These are phyloP conservation scores for Hanseniaspora jakobsenii DNA, from an alignment of 805 yeast genomes.

Conservation along the genomic window DNA sequence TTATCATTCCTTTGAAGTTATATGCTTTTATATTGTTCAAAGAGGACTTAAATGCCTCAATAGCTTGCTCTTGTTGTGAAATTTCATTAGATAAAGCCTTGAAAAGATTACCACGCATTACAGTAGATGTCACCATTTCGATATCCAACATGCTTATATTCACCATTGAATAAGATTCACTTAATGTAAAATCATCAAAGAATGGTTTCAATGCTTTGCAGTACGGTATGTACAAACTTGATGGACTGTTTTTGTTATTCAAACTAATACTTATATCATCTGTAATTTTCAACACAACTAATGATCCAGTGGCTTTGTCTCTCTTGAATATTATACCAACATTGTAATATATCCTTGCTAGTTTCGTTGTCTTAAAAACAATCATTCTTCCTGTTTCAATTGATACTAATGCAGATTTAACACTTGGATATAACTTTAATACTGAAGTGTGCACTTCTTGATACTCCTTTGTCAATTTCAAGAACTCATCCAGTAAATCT, in stretches of 20 bases:
- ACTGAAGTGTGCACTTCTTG: conserved; percentile 36
- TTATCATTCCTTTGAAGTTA: conserved; percentile 22
- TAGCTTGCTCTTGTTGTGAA: neutral
- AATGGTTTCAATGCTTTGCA: neutral
- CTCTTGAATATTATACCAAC: conserved; percentile 43
- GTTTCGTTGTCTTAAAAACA: conserved; percentile 41
- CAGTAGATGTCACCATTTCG: conserved; percentile 22
- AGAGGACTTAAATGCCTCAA: conserved; percentile 15
- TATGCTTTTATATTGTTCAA: conserved; percentile 19
- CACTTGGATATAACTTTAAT: conserved; percentile 36
- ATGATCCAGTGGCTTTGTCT: conserved; percentile 17
- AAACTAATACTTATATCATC: conserved; percentile 19
- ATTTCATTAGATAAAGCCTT: conserved; percentile 12
- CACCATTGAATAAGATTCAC: conserved; percentile 21
- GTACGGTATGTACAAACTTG: conserved; percentile 10
- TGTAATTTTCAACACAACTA: conserved; percentile 28
- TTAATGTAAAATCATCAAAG: conserved; percentile 11
- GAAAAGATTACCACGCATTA: neutral
- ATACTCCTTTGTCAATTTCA: conserved; percentile 36
- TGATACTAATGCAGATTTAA: conserved; percentile 37
- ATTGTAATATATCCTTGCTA: conserved; percentile 20
- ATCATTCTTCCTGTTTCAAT: conserved; percentile 47
- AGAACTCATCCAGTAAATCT: conserved; percentile 35
- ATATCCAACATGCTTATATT: conserved; percentile 23
- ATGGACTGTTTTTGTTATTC: conserved; percentile 6